Evolutionary conservation across 108 stramenopile species (phyloP), one percentile per base, ranked within the genome.

Genomic region (Poteriospumella lacustris): DNA sequence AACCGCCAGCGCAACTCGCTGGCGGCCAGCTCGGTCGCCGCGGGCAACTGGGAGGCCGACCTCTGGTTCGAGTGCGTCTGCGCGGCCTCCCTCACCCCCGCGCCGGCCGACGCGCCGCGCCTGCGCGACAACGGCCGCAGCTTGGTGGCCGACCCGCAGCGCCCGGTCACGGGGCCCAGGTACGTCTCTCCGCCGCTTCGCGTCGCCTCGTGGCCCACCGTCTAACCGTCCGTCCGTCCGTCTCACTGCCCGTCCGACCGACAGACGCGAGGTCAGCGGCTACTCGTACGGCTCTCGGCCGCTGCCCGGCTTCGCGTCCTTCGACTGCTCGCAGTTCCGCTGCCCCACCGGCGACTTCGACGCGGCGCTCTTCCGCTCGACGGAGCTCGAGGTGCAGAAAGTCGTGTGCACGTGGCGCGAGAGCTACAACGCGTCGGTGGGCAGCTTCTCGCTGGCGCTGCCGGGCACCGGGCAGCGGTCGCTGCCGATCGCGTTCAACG

Each of bases 21-120:
- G n/a, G n/a, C n/a, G n/a, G n/a, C n/a, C n/a, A n/a, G n/a, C n/a
- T n/a, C n/a, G n/a, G n/a, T n/a, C n/a, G n/a, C n/a, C n/a, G n/a
- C n/a, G n/a, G n/a, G n/a, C 40, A 73, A n/a, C 15, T 73, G 70
- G 70, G 70, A 73, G 5, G 36, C 70, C 5, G 43, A 52, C 12
- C 26, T 3, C 5, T 52, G 43, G 47, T 42, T 29, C 42, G 44
- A 34, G 3, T 73, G 70, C 33, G 5, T 38, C 9, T 73, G 70
- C 41, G 5, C 41, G 9, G 70, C 70, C 12, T 73, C 19, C 36
- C 12, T 5, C 47, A 73, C 42, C 43, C 44, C 9, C 9, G 12
- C 70, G 3, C 31, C 5, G 44, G 47, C n/a, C n/a, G n/a, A n/a
- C n/a, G n/a, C n/a, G n/a, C n/a, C n/a, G n/a, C n/a, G n/a, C n/a